Evolutionary conservation across 228 moss, liverwort and hornwort species (phyloP), one percentile per base, ranked within the genome.

Genomic region (Sphagnum fallax): DNA sequence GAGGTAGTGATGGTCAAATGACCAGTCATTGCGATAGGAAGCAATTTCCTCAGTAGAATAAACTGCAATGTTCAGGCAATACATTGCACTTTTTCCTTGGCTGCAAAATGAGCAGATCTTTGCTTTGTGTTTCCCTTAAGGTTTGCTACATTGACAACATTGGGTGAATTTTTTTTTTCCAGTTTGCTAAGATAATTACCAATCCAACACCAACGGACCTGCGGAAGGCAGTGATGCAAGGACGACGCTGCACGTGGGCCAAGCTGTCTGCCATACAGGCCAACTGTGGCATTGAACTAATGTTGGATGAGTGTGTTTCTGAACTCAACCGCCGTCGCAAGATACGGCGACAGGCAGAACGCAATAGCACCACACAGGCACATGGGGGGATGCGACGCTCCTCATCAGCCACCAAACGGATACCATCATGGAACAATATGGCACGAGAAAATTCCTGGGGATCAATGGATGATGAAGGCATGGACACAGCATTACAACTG

Each of bases 251-350:
- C 60, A 94, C 98, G 0, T 98, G 98, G 98, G 94, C 91, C 66
- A 98, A 98, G 76, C 71, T 98, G 12, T 92, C 98, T 50, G 98
- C 98, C 64, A 98, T 98, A 49, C 89, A 94, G 80, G 98, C 98
- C 18, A 98, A 98, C 72, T 98, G 98, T 73, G 98, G 98, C 51
- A 98, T 98, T 53, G 98, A 98, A 73, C 77, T 98, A 11, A 94
- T 94, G 92, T 76, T 98, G 69, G 98, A 98, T 67, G 92, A 93
- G 75, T 98, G 98, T 63, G 90, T 98, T 12, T 86, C 89, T 0
- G 94, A 98, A 73, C 82, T 98, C 32, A 89, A 84, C 52, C 94
- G 89, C 10, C 89, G 98, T 50, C 87, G 94, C 18, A 98, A 94
- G 83, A 80, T 75, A 11, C 75, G 80, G 12, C 85, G 90, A 47